phyloP scores from a whole-genome alignment of 2,329 filamentous ascomycete species.

The Xylariales sp. region DNA sequence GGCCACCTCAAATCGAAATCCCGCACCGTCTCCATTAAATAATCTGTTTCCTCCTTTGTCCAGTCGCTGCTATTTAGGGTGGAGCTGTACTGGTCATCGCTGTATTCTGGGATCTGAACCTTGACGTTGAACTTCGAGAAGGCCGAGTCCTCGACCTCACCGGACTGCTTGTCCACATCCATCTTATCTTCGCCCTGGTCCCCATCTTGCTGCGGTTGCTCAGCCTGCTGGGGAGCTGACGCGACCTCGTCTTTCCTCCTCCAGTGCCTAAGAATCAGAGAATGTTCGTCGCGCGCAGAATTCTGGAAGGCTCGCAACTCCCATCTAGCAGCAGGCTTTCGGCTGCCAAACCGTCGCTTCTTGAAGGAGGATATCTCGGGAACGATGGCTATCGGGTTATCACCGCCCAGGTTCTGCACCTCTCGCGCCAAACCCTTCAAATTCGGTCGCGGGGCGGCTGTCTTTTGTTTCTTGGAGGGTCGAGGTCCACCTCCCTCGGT shows the following conservation, averaged over 20 bases:
- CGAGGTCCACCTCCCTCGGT: conserved; percentile 50
- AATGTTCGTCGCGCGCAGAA: conserved; percentile 65
- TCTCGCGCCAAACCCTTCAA: conserved; percentile 62
- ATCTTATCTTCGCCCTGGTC: conserved; percentile 25
- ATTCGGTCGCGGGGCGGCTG: conserved; percentile 53
- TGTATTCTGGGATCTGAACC: conserved; percentile 75
- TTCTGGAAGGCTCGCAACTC: conserved; percentile 70
- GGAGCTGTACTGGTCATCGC: conserved; percentile 78
- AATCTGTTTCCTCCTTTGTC: conserved; percentile 92
- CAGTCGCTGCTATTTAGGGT: conserved; percentile 73
- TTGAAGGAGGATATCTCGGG: conserved; percentile 57
- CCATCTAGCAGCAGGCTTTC: conserved; percentile 59
- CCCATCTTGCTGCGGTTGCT: conserved; percentile 14
- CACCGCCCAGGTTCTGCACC: conserved; percentile 61
- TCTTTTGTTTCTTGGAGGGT: conserved; percentile 72
- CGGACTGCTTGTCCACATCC: conserved; percentile 32
- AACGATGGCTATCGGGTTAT: conserved; percentile 64
- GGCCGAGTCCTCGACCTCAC: conserved; percentile 49
- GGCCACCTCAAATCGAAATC: conserved; percentile 89
- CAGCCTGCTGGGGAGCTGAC: conserved; percentile 6
- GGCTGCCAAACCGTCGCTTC: conserved; percentile 49
- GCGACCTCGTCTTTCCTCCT: conserved; percentile 42
- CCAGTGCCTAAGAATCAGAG: conserved; percentile 75
- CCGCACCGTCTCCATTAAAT: conserved; percentile 69
- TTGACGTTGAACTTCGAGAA: conserved; percentile 89